A percentile compares a stretch with the other conserved stretches of the same genome.
phyloP scores from a whole-genome alignment of 2,329 filamentous ascomycete genomes.

The Sphaceloma murrayae region DNA sequence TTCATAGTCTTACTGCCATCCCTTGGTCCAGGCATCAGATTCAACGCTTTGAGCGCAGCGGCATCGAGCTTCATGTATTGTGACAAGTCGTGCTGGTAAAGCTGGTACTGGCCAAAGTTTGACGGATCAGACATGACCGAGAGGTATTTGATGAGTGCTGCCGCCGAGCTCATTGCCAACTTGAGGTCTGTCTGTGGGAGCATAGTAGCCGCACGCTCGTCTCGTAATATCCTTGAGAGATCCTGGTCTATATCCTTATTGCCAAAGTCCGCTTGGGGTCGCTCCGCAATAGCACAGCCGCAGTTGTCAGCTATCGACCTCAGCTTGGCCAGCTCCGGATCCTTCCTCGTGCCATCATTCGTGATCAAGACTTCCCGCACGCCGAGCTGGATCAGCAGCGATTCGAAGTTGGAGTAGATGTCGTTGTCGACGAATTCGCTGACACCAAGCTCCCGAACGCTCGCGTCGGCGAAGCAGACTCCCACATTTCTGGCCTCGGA shows the following conservation, averaged over 20 bases:
- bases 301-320: slow-evolving; percentile 85
- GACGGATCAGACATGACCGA: slow-evolving; percentile 80
- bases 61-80: slow-evolving; percentile 99
- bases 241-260: slow-evolving; percentile 94
- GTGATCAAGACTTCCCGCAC: slow-evolving; percentile 91
- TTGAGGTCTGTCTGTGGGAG: slow-evolving; percentile 88
- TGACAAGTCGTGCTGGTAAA: slow-evolving; percentile 93
- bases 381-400: slow-evolving; percentile 87
- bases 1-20: slow-evolving; percentile 98
- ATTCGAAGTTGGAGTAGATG: slow-evolving; percentile 95
- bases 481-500: slow-evolving; percentile 77
- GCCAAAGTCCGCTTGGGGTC: slow-evolving; percentile 66
- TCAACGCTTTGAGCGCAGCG: slow-evolving; percentile 83
- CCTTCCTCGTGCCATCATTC: slow-evolving; percentile 66
- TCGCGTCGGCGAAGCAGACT: slow-evolving; percentile 96
- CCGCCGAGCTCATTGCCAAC: slow-evolving; percentile 88
- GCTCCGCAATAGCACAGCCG: slow-evolving; percentile 78
- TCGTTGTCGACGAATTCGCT: slow-evolving; percentile 99
- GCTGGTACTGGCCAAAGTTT: slow-evolving; percentile 93
- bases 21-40: slow-evolving; percentile 89
- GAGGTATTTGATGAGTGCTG: slow-evolving; percentile 89
- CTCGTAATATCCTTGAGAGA: slow-evolving; percentile 73
- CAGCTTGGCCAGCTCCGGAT: slow-evolving; percentile 79
- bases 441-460: slow-evolving; percentile 86
- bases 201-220: slow-evolving; percentile 66